Evolutionary conservation across 1,284 basidiomycete genomes (phyloP).

Genomic region (Agaricales sp.): DNA sequence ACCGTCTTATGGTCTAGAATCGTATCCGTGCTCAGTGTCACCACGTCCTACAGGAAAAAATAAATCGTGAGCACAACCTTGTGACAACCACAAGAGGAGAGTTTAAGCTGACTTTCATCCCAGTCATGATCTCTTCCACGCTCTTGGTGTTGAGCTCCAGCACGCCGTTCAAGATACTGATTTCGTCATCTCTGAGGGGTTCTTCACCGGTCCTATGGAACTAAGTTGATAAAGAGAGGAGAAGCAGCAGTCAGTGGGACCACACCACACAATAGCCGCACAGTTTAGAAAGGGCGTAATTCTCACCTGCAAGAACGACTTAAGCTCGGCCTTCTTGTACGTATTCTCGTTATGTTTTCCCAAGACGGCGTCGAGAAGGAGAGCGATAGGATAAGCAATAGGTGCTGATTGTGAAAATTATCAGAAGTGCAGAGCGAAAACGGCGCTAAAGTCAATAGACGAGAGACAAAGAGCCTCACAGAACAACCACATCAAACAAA

Average conservation of each 20-base stretch:
- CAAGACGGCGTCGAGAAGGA: conserved; percentile 72
- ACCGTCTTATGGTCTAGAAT: conserved; percentile 76
- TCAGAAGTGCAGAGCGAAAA: not conserved
- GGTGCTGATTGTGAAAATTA: conserved; percentile 40
- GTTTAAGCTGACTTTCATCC: conserved; percentile 53
- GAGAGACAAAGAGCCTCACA: conserved; percentile 28
- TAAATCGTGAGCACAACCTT: no score
- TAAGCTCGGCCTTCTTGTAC: conserved; percentile 89
- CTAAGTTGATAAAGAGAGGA: conserved; percentile 28
- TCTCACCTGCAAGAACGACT: conserved; percentile 60
- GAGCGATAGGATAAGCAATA: conserved; percentile 83
- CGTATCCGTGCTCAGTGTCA: conserved; percentile 67
- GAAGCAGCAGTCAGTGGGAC: not conserved
- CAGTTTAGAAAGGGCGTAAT: not conserved
- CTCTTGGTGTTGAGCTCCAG: conserved; percentile 80
- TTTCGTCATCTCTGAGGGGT: conserved; percentile 83
- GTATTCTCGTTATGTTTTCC: conserved; percentile 62
- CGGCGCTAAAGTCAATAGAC: not conserved
- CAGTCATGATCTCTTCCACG: conserved; percentile 82
- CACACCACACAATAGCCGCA: not conserved
- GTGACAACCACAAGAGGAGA: no score
- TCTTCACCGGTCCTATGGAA: conserved; percentile 84
- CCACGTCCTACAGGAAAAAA: conserved; percentile 59
- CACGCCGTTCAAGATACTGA: conserved; percentile 82
- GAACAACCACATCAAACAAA: conserved; percentile 72